Conservation (phyloP, 768 basidiomycete genomes). For the Antrodiella citrinella region DNA sequence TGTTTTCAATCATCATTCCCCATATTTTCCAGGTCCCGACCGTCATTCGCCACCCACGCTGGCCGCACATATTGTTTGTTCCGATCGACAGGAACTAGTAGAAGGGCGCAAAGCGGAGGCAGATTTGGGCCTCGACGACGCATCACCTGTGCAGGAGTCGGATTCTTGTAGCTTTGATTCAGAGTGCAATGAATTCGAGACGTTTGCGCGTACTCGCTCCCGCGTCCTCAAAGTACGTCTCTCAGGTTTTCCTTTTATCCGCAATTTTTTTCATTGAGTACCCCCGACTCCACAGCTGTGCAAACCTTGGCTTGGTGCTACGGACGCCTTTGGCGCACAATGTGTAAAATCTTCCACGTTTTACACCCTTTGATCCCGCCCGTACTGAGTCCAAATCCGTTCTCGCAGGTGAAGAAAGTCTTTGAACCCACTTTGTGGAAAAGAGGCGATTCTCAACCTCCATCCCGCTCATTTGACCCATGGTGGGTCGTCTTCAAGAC, state of each 20-base stretch:
- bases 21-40: background rate
- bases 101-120: background rate
- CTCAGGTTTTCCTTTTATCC: no score
- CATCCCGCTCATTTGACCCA: no score
- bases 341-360: background rate
- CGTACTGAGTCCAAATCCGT: no score
- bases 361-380: no score
- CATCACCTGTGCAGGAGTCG: no score
- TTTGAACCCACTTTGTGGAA: background rate
- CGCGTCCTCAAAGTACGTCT: constrained; percentile 6
- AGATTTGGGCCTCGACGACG: background rate
- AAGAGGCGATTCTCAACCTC: constrained; percentile 2
- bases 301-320: background rate
- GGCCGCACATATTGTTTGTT: background rate
- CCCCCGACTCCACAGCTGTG: background rate
- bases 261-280: no score
- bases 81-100: background rate
- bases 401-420: background rate
- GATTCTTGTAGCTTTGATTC: no score
- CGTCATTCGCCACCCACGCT: background rate
- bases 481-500: constrained; percentile 18
- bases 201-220: constrained; percentile 3
- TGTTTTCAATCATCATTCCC: background rate
- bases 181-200: background rate
- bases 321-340: background rate